Conservation (phyloP, 192 early-diverging fungal species). For the Rhizophagus sp. region DNA sequence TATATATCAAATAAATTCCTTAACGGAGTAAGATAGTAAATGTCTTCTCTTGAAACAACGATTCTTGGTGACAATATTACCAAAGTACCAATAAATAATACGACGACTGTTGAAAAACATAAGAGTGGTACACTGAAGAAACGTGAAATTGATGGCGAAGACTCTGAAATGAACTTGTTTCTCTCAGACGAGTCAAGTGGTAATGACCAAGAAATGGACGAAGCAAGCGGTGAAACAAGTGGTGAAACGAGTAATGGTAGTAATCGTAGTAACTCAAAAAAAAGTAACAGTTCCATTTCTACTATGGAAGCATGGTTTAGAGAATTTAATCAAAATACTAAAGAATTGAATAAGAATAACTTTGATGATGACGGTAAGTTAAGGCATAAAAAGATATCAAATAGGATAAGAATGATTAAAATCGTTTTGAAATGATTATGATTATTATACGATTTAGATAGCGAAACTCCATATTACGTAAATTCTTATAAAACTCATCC, state of each 20-base stretch:
- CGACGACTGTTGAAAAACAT: neutral
- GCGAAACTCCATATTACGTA: slow-evolving; percentile 20
- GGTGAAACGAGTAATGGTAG: neutral
- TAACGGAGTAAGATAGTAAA: neutral
- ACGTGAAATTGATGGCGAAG: neutral
- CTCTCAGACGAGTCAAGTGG: neutral
- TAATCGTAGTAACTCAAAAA: neutral
- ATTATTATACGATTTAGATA: neutral
- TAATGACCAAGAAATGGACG: slow-evolving; percentile 10
- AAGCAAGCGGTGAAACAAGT: neutral
- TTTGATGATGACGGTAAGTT: slow-evolving; percentile 13
- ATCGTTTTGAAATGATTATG: too few relatives aligned
- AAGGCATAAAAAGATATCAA: neutral
- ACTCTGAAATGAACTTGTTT: neutral
- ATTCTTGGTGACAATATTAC: neutral
- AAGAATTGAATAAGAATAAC: slow-evolving; percentile 11
- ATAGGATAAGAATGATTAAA: too few relatives aligned
- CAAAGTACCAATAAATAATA: neutral
- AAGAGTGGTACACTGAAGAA: neutral
- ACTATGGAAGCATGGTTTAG: slow-evolving; percentile 8
- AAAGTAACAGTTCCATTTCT: neutral
- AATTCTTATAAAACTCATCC: slow-evolving; percentile 15
- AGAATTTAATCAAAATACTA: slow-evolving; percentile 16
- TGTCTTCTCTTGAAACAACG: neutral
- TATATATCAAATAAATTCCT: too few relatives aligned